Percentiles rank a stretch among this genome's conserved stretches.
phyloP scores from a whole-genome alignment of 495 filamentous ascomycete genomes.

The Apodospora peruviana region DNA sequence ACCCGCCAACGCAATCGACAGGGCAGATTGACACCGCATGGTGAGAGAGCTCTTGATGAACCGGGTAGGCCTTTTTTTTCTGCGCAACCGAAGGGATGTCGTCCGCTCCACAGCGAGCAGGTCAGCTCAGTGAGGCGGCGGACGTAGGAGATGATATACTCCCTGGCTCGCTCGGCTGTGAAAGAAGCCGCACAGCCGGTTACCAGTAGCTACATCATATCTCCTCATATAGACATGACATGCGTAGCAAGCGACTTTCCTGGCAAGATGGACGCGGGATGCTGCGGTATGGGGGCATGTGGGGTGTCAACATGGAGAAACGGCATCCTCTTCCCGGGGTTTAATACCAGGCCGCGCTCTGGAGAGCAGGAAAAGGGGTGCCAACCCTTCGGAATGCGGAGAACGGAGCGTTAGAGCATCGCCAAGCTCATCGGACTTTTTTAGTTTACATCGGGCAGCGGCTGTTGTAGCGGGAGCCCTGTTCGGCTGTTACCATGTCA shows the following conservation, averaged over 20 bases:
- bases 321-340: conserved; percentile 14
- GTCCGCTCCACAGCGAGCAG: background rate
- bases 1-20: conserved; percentile 10
- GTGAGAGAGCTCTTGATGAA: background rate
- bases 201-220: background rate
- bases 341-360: conserved; percentile 16
- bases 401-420: conserved; percentile 3
- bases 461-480: background rate
- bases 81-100: background rate
- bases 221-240: background rate
- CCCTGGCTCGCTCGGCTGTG: background rate
- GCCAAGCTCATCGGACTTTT: conserved; percentile 4
- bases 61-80: background rate
- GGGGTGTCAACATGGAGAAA: conserved; percentile 11
- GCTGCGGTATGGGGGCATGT: conserved; percentile 1
- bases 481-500: background rate
- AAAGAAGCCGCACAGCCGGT: background rate
- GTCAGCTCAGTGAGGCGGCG: background rate
- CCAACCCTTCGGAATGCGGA: conserved; percentile 13
- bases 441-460: no score
- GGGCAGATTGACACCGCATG: conserved; percentile 13
- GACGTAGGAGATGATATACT: background rate
- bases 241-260: background rate
- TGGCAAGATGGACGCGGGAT: background rate
- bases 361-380: conserved; percentile 6